A percentile compares a stretch with the other conserved stretches of the same genome.
These are phyloP conservation scores for Xylariaceae sp. DNA, from an alignment of 2,329 filamentous ascomycete species.

Conservation along the genomic window DNA sequence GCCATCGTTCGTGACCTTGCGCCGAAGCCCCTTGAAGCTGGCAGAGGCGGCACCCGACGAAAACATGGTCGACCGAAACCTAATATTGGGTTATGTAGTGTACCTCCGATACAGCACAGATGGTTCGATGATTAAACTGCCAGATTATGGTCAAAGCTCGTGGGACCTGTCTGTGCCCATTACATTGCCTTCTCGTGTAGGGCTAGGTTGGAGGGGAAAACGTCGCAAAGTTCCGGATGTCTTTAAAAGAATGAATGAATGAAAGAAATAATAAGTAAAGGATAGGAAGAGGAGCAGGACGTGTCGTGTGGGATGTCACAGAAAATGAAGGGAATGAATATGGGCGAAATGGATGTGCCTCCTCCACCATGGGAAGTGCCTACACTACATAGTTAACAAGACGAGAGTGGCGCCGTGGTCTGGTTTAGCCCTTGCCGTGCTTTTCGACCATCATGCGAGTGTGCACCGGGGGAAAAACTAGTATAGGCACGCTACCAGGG, in stretches of 20 bases:
- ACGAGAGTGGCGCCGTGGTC: constrained; percentile 22
- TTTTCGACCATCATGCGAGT: constrained; percentile 31
- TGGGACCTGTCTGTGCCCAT: constrained; percentile 17
- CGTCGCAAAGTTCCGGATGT: constrained; percentile 16
- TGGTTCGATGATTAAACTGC: constrained; percentile 14
- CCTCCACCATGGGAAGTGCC: constrained; percentile 21
- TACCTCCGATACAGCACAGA: constrained; percentile 14
- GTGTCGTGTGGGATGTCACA: constrained; percentile 22
- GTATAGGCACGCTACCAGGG: neutral
- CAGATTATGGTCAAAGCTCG: constrained; percentile 20
- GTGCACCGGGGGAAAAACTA: constrained; percentile 22
- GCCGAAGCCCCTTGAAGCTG: constrained; percentile 23
- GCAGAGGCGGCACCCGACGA: constrained; percentile 23
- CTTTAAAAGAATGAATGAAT: constrained; percentile 18
- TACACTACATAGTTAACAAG: constrained; percentile 7
- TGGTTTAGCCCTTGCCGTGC: constrained; percentile 25
- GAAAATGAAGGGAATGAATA: constrained; percentile 19
- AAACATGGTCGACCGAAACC: constrained; percentile 24
- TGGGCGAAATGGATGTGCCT: constrained; percentile 26
- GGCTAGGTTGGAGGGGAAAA: constrained; percentile 17
- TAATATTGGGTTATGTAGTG: constrained; percentile 6
- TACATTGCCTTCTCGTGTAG: constrained; percentile 20
- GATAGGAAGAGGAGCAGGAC: constrained; percentile 18
- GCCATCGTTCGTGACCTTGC: constrained; percentile 20
- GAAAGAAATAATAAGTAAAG: constrained; percentile 22